Base-by-base conservation (phyloP, 768 basidiomycete species). In the Collybia mongolica region DNA sequence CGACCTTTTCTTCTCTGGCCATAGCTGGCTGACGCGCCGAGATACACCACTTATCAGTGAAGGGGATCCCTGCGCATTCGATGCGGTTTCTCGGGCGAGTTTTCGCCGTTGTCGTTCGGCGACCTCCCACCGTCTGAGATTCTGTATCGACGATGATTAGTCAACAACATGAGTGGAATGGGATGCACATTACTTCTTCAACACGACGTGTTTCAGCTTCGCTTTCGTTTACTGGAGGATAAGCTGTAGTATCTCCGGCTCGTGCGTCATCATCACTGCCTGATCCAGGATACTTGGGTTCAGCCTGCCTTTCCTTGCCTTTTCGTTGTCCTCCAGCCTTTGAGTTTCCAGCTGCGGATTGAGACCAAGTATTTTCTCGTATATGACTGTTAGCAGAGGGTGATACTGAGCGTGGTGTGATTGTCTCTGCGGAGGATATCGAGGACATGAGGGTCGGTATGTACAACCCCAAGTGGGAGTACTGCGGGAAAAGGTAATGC, bases 61-160 rank as follows among this genome's bases (percentile, higher is more conserved):
- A 4, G 76, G 59, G 11, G 65, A 51, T 20, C 58, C 39, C 35
- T 55, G 44, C 20, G 54, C 45, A 4, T 39, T 47, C 11, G 36
- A 5, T 18, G 46, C 36, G 2, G 85, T 83, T 49, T 83, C 85
- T 48, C 90, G 78, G 2, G 80, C 84, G 29, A 79, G 76, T 67
- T 84, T 91, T 70, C 90, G 80, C 51, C 88, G 79, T 57, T 83
- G 83, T 17, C 86, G 78, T 60, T 93, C 90, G 36, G 82, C 82
- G 40, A 82, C 70, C 58, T 93, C 90, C 91, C 90, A 93, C 38
- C 79, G 78, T 56, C 78, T 75, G 22, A 93, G 73, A 52, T 82
- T 93, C 90, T 93, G 65, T 46, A 46, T 12, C 32, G 32, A 32
- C 32, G 9, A 11, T 32, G 32, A 6, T 32, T 32, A 32, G 32